A percentile compares a stretch with the other conserved stretches of the same genome.
phyloP scores from a whole-genome alignment of 2,329 filamentous ascomycete genomes.

The Talaromyces sp. region DNA sequence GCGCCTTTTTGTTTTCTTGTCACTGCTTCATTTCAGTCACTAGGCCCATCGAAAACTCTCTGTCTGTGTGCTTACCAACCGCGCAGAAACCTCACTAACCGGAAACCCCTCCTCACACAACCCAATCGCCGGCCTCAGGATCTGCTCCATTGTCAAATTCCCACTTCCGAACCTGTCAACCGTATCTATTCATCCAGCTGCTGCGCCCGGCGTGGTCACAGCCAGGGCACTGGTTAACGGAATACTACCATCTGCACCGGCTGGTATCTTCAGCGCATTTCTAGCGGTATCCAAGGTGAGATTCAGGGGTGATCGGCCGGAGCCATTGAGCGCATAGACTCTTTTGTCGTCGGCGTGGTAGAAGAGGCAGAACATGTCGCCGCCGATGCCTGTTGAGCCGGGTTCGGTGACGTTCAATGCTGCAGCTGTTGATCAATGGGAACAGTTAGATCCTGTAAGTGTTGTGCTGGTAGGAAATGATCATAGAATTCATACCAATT shows the following conservation, averaged over 20 bases:
- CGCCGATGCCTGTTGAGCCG: background rate
- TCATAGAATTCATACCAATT: background rate
- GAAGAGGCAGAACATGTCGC: background rate
- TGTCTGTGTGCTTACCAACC: background rate
- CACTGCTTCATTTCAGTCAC: background rate
- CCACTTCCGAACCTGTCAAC: background rate
- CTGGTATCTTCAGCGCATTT: background rate
- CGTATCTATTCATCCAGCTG: background rate
- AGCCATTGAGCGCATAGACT: background rate
- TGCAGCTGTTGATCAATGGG: background rate
- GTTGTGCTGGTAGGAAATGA: background rate
- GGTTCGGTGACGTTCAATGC: background rate
- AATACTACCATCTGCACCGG: background rate
- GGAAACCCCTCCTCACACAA: background rate
- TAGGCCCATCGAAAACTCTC: background rate
- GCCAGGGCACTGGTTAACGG: background rate
- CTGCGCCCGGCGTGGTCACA: background rate
- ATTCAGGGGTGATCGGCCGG: background rate
- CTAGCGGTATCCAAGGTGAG: background rate
- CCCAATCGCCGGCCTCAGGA: background rate
- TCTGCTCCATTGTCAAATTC: background rate
- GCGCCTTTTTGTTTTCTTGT: background rate
- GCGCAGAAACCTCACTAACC: background rate
- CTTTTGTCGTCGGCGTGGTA: background rate
- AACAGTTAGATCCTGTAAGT: no score